phyloP scores from a whole-genome alignment of 495 filamentous ascomycete species.

The Niebla homalea region DNA sequence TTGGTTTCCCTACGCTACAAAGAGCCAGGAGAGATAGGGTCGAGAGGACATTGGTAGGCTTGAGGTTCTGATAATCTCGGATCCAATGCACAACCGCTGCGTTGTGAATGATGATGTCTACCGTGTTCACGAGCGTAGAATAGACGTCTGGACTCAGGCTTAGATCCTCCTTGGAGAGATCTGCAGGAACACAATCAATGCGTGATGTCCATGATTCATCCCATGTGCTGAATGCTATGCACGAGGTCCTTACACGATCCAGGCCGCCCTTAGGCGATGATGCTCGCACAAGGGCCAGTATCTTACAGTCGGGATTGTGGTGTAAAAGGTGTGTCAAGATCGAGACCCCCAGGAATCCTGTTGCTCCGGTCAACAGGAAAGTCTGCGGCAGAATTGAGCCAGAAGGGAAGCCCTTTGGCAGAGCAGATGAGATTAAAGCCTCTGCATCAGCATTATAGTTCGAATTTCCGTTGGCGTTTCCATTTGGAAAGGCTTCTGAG shows the following conservation, averaged over 20 bases:
- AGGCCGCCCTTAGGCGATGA: constrained; percentile 38
- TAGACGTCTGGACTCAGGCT: constrained; percentile 52
- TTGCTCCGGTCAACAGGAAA: constrained; percentile 78
- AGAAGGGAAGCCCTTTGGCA: constrained; percentile 12
- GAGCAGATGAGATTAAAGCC: not conserved
- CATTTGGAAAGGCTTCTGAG: not conserved
- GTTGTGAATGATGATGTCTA: constrained; percentile 81
- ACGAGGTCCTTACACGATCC: constrained; percentile 32
- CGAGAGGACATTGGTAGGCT: constrained; percentile 63
- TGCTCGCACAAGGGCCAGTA: constrained; percentile 67
- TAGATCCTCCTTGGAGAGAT: constrained; percentile 56
- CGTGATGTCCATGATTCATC: constrained; percentile 49
- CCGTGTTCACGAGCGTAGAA: constrained; percentile 47
- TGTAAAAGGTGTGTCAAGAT: constrained; percentile 62
- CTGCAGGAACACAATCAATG: constrained; percentile 55
- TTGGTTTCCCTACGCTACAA: constrained; percentile 63
- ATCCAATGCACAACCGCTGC: constrained; percentile 73
- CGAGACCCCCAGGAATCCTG: constrained; percentile 80
- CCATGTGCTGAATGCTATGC: constrained; percentile 68
- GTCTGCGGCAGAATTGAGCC: constrained; percentile 30
- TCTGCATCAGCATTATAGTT: constrained; percentile 6
- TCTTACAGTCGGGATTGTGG: constrained; percentile 39
- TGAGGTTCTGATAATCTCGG: constrained; percentile 61
- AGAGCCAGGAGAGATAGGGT: constrained; percentile 68
- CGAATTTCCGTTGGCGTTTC: not conserved